Conservation (phyloP, 345 rosid species). For the Eucalyptus erythrocorys region DNA sequence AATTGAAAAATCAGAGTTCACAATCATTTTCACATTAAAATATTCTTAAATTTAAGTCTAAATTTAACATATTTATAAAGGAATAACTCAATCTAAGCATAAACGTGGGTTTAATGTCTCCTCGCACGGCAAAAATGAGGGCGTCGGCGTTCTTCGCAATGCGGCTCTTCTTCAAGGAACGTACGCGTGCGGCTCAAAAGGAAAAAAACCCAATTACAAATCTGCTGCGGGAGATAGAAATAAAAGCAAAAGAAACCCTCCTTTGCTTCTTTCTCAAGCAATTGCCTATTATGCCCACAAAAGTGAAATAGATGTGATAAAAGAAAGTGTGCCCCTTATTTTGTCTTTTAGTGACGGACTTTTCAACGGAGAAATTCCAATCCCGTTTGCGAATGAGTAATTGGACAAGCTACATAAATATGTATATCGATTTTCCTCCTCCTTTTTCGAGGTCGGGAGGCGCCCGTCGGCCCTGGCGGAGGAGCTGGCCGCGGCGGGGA, state of each 20-base stretch:
- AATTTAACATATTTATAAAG: no score
- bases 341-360: background rate
- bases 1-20: accelerated
- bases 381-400: background rate
- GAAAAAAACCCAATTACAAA: background rate
- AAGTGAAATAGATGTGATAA: background rate
- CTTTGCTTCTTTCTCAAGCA: background rate
- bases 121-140: no score
- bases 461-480: background rate
- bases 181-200: background rate
- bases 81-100: no score
- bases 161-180: no score
- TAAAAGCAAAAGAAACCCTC: background rate
- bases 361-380: no score
- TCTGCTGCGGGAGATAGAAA: background rate
- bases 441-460: background rate
- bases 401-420: background rate
- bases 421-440: background rate
- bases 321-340: no score
- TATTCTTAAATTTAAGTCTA: no score
- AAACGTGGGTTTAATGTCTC: no score
- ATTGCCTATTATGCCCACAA: background rate
- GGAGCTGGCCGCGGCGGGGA: background rate
- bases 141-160: no score
- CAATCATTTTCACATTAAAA: no score